A percentile compares a stretch with the other conserved stretches of the same genome.
These are phyloP conservation scores for Cydonia oblonga DNA, from an alignment of 331 rosid genomes.

Conservation along the genomic window DNA sequence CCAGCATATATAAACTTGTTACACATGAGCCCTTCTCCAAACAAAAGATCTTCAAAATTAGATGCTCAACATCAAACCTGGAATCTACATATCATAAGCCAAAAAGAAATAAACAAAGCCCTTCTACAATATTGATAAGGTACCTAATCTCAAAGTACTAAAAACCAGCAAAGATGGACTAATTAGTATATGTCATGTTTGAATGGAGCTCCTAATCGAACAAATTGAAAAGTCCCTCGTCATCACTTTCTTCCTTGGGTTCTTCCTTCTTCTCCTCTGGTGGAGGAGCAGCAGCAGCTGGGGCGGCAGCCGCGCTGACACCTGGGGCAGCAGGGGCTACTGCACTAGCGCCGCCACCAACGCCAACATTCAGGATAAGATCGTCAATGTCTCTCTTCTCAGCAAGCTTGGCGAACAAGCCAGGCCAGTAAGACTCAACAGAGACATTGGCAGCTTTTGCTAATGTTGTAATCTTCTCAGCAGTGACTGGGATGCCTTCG, in stretches of 20 bases:
- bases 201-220: not conserved
- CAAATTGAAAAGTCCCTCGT: not conserved
- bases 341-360: slow-evolving; percentile 51
- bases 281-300: slow-evolving; percentile 25
- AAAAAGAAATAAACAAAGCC: not conserved
- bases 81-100: not conserved
- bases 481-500: slow-evolving; percentile 44
- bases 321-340: slow-evolving; percentile 39
- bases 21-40: not conserved
- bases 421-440: slow-evolving; percentile 61
- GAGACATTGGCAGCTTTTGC: slow-evolving; percentile 45
- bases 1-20: not conserved
- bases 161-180: not conserved
- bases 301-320: slow-evolving; percentile 10
- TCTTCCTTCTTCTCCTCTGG: slow-evolving; percentile 32
- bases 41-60: not conserved
- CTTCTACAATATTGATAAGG: not conserved
- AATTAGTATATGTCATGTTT: not conserved
- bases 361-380: slow-evolving; percentile 51
- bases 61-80: not conserved
- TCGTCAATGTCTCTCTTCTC: slow-evolving; percentile 58
- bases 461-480: slow-evolving; percentile 52
- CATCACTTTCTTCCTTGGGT: not conserved
- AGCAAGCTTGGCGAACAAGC: slow-evolving; percentile 62
- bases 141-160: not conserved